Conservation (phyloP, 148 eudicot species). For the Dysphania ambrosioides region DNA sequence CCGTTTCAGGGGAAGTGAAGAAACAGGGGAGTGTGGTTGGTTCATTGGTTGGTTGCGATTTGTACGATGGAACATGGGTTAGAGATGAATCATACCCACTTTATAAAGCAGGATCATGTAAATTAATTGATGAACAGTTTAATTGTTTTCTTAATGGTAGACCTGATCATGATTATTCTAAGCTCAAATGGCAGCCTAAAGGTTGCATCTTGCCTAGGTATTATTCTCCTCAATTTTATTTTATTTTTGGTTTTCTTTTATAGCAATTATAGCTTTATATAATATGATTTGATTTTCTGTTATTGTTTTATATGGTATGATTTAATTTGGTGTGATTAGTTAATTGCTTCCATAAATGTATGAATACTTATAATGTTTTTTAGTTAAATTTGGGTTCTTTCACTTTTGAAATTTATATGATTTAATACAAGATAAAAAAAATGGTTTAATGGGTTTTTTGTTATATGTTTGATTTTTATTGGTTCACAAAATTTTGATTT, state of each 20-base stretch:
- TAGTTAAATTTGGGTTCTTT: not conserved
- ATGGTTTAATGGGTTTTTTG: too few species aligned
- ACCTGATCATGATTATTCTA: constrained; percentile 52
- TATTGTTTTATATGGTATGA: not conserved
- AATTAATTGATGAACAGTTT: constrained; percentile 66
- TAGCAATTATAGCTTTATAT: not conserved
- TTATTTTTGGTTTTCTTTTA: not conserved
- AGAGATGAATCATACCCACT: constrained; percentile 68
- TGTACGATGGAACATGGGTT: constrained; percentile 69
- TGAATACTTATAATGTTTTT: not conserved
- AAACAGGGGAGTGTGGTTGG: constrained; percentile 37
- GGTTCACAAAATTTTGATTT: too few species aligned
- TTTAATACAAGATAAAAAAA: too few species aligned
- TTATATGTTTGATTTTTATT: too few species aligned
- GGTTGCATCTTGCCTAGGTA: constrained; percentile 78
- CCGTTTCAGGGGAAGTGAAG: constrained; percentile 1
- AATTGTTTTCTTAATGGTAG: constrained; percentile 66
- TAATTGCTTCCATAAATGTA: not conserved
- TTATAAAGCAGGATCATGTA: constrained; percentile 69
- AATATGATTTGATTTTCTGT: not conserved
- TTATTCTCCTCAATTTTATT: not conserved
- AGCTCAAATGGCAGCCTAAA: constrained; percentile 63
- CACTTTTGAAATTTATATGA: not conserved
- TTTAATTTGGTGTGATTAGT: not conserved
- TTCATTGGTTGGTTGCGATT: constrained; percentile 51